phyloP scores from a whole-genome alignment of 306 rosid species.

The Urtica urens region DNA sequence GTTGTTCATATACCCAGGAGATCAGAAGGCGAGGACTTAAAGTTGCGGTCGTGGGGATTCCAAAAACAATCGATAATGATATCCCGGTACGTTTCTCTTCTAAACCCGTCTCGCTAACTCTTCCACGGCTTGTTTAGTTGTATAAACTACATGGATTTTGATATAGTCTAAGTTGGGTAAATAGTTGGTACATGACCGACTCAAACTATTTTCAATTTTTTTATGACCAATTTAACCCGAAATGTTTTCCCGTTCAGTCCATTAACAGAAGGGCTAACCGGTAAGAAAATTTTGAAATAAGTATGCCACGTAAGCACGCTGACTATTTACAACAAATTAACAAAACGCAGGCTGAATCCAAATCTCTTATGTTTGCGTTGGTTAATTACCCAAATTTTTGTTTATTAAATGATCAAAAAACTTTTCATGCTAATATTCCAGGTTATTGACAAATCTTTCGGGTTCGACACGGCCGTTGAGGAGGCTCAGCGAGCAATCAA shows the following conservation, averaged over 20 bases:
- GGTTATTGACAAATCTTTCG: conserved; percentile 88
- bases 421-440: conserved; percentile 22
- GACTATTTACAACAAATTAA: too few species aligned
- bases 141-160: too few species aligned
- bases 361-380: background rate
- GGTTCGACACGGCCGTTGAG: conserved; percentile 97
- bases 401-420: background rate
- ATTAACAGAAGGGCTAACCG: too few species aligned
- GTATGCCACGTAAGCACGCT: too few species aligned
- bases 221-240: too few species aligned
- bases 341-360: too few species aligned
- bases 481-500: conserved; percentile 99
- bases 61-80: conserved; percentile 94
- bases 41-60: conserved; percentile 80
- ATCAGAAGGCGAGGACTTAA: conserved; percentile 79
- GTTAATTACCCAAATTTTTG: background rate
- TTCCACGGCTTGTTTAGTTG: conserved; percentile 2
- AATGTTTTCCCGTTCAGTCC: too few species aligned
- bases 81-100: conserved; percentile 51
- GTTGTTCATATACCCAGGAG: conserved; percentile 40
- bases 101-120: too few species aligned
- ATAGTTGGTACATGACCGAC: too few species aligned
- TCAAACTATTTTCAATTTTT: too few species aligned
- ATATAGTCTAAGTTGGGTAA: too few species aligned
- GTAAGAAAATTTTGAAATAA: too few species aligned